Evolutionary conservation across 768 basidiomycete species (phyloP).

Genomic region (Polyporus arcularius): DNA sequence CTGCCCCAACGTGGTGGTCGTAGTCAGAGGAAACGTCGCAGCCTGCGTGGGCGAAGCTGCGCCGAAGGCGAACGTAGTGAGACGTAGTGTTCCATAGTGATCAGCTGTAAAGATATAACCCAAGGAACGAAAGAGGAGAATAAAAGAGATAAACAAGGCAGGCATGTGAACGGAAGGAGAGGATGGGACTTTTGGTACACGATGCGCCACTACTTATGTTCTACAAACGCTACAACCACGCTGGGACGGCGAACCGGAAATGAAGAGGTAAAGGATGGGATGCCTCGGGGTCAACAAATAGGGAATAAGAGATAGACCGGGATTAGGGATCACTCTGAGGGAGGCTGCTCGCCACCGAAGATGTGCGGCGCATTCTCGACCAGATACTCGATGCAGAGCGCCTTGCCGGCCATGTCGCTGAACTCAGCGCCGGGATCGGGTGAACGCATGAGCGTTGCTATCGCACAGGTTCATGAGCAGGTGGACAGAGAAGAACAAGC

Average conservation of each 20-base stretch:
- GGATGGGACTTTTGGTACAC: constrained; percentile 27
- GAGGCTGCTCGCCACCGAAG: constrained; percentile 31
- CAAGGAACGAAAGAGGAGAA: constrained; percentile 8
- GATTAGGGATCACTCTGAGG: not conserved
- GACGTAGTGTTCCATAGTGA: not conserved
- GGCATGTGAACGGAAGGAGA: constrained; percentile 1
- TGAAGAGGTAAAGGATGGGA: not conserved
- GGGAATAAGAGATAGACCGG: constrained; percentile 11
- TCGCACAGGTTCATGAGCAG: constrained; percentile 1
- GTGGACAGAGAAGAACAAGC: not conserved
- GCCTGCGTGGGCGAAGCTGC: not conserved
- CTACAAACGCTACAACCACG: constrained; percentile 20
- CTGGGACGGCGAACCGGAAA: constrained; percentile 1
- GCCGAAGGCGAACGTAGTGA: not conserved
- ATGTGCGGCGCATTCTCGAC: constrained; percentile 80
- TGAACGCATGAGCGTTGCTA: constrained; percentile 94
- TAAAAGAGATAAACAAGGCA: constrained; percentile 1
- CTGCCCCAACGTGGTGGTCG: not conserved
- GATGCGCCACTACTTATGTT: constrained; percentile 24
- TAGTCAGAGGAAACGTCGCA: not conserved
- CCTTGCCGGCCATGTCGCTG: constrained; percentile 97
- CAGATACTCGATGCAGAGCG: constrained; percentile 91
- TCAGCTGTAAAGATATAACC: not conserved
- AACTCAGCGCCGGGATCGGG: constrained; percentile 86
- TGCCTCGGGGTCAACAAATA: constrained; percentile 12